Conservation (phyloP, 2,329 filamentous ascomycete species). For the Aspergillus pseudoviridinutans region DNA sequence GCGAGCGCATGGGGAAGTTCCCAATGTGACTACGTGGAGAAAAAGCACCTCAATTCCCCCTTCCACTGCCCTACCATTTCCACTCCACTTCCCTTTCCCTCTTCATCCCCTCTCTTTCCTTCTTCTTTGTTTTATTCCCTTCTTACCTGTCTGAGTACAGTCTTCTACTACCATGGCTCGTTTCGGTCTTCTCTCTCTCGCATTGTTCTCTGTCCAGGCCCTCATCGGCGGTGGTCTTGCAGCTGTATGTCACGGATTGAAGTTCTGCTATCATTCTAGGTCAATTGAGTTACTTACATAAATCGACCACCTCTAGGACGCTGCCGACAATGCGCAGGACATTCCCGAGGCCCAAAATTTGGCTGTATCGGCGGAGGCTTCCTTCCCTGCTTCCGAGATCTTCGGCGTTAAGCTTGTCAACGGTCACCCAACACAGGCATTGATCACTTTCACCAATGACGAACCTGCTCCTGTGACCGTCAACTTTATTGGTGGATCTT, state of each 20-base stretch:
- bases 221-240: conserved; percentile 61
- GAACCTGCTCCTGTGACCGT: conserved; percentile 73
- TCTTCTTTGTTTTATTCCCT: conserved; percentile 15
- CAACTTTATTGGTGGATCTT: conserved; percentile 69
- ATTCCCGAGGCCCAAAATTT: conserved; percentile 60
- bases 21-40: conserved; percentile 21
- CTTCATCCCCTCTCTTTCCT: conserved; percentile 5
- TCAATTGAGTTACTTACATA: conserved; percentile 22
- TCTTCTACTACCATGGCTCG: conserved; percentile 59
- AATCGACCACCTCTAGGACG: conserved; percentile 35
- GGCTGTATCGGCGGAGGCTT: conserved; percentile 53
- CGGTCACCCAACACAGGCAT: conserved; percentile 75
- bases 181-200: conserved; percentile 67
- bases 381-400: conserved; percentile 68
- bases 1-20: neutral
- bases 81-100: conserved; percentile 2
- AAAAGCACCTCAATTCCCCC: conserved; percentile 9
- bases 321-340: conserved; percentile 63
- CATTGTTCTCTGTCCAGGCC: conserved; percentile 66
- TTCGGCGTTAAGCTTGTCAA: conserved; percentile 97
- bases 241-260: conserved; percentile 48
- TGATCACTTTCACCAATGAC: conserved; percentile 79
- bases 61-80: conserved; percentile 3
- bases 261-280: conserved; percentile 2
- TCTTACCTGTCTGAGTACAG: conserved; percentile 1